Percentiles rank a stretch among this genome's conserved stretches.
Conservation (phyloP, 352 stramenopile genomes). For the Globisporangium uncinulatum region DNA sequence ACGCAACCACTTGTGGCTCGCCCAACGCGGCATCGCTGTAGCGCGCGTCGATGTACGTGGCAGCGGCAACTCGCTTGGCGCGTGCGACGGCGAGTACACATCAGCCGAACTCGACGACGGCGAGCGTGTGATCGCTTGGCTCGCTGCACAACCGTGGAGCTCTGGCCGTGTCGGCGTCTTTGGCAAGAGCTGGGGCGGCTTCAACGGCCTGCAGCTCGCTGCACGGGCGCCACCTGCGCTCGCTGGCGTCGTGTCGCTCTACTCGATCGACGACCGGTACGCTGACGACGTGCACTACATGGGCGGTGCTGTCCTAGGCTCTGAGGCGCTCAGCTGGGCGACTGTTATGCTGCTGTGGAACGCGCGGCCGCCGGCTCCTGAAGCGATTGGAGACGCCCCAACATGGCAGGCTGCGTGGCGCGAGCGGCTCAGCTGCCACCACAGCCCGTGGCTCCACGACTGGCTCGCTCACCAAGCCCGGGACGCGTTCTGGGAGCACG, state of each 20-base stretch:
- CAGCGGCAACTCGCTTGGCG: slow-evolving; percentile 37
- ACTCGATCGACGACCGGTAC: slow-evolving; percentile 52
- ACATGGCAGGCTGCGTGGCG: slow-evolving; percentile 25
- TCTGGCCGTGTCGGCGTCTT: slow-evolving; percentile 33
- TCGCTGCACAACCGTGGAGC: slow-evolving; percentile 36
- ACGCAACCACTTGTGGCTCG: slow-evolving; percentile 42
- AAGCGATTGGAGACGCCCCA: slow-evolving; percentile 22
- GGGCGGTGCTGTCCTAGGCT: slow-evolving; percentile 33
- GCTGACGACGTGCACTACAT: slow-evolving; percentile 50
- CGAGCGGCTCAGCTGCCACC: slow-evolving; percentile 33
- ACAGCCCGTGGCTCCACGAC: slow-evolving; percentile 41
- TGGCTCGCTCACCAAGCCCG: slow-evolving; percentile 38
- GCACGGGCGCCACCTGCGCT: slow-evolving; percentile 31
- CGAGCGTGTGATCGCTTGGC: slow-evolving; percentile 40
- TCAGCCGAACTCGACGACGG: slow-evolving; percentile 36
- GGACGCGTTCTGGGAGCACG: slow-evolving; percentile 42
- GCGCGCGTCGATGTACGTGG: slow-evolving; percentile 43
- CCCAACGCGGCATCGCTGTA: slow-evolving; percentile 36
- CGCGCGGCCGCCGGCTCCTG: slow-evolving; percentile 27
- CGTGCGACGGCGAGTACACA: slow-evolving; percentile 41
- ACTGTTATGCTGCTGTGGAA: slow-evolving; percentile 48
- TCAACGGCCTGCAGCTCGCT: slow-evolving; percentile 44
- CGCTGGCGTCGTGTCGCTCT: slow-evolving; percentile 38
- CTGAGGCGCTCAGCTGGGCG: slow-evolving; percentile 45
- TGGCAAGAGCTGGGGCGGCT: slow-evolving; percentile 50